Conservation (phyloP, 176 grass and related monocot species). For the Calamus simplicifolius region DNA sequence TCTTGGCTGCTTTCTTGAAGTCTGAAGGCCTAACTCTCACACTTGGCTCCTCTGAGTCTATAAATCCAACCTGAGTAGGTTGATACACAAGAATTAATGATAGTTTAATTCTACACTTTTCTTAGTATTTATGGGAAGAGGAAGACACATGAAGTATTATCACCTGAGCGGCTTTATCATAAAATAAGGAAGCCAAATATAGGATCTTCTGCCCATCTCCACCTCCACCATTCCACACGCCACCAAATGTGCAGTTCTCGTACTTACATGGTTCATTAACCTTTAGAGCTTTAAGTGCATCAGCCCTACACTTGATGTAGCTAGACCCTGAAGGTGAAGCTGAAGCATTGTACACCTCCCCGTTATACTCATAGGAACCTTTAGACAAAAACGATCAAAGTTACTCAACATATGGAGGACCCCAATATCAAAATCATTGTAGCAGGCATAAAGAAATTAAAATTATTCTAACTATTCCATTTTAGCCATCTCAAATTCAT, state of each 20-base stretch:
- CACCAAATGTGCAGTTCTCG: constrained; percentile 24
- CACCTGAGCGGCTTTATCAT: background rate
- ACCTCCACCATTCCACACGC: constrained; percentile 26
- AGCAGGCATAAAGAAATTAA: too few species aligned
- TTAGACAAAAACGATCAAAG: background rate
- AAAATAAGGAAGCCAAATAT: constrained; percentile 11
- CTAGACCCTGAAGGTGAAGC: constrained; percentile 10
- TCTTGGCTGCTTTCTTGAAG: background rate
- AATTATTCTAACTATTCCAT: too few species aligned
- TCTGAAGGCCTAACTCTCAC: constrained; percentile 1
- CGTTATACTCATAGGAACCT: constrained; percentile 17
- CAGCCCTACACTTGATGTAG: constrained; percentile 15
- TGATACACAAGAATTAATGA: too few species aligned
- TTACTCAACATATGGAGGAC: too few species aligned
- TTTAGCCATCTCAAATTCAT: too few species aligned
- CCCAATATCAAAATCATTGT: too few species aligned
- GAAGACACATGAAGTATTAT: background rate
- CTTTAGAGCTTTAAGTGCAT: constrained; percentile 8
- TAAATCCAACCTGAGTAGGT: background rate
- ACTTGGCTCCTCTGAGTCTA: background rate
- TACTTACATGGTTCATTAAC: background rate
- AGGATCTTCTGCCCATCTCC: constrained; percentile 20
- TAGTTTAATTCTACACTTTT: too few species aligned
- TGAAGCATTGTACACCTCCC: constrained; percentile 9
- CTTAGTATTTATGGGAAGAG: background rate